Evolutionary conservation across 176 grass and related monocot species (phyloP), one percentile per base, ranked within the genome.

Genomic region (Bolboschoenus planiculmis): DNA sequence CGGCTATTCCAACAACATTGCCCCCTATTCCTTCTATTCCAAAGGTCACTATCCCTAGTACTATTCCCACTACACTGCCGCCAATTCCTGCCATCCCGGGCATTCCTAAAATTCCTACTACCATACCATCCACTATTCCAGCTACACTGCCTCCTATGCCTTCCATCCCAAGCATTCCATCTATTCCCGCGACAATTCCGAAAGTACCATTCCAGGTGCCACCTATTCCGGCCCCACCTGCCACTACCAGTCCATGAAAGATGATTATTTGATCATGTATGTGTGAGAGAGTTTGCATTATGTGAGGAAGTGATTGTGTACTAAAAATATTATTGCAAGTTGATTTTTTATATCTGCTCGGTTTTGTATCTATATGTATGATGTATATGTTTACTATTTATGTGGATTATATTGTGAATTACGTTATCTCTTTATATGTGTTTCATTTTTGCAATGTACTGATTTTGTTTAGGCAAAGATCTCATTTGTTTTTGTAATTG

Each of bases 51-150:
- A 60, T 80, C 88, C 91, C 91, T 0, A 54, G n/a, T n/a, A n/a
- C 83, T 58, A 71, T 86, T 81, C 84, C 89, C 34, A 85, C 56
- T 33, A 66, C 88, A 62, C 84, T 87, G 54, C 13, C 85, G 40
- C 37, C 91, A 48, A 65, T 89, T 15, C 87, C 91, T 34, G 56
- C 75, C 36, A 87, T 91, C 11, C 86, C 89, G 7, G 13, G 24
- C 18, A 21, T 71, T 71, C 66, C 66, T 24, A 20, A 85, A 83
- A 21, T 80, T 90, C n/a, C 77, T 2, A 57, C 54, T 0, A 42
- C 54, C 39, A 57, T 79, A 36, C 76, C 76, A n/a, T 33, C 10
- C 36, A 15, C 37, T 30, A 36, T 80, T 37, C 53, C 78, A 16
- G 60, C 30, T 23, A 40, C 62, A n/a, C 24, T 83, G 23, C 47